Conservation (phyloP, 495 filamentous ascomycete genomes). For the Lasiosphaeria ovina region DNA sequence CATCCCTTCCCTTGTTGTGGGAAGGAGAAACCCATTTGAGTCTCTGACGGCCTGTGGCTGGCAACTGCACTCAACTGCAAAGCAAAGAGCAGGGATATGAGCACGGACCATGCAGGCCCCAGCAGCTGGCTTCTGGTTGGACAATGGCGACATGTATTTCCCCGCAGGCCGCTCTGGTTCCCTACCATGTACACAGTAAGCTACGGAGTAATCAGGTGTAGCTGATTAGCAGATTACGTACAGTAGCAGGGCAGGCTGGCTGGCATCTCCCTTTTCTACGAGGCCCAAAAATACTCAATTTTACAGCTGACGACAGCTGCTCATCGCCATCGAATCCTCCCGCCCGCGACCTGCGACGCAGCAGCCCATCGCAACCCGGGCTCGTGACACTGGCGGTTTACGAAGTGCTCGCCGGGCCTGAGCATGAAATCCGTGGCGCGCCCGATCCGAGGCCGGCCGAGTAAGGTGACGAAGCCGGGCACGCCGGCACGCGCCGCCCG, state of each 20-base stretch:
- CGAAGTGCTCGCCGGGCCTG: slow-evolving; percentile 9
- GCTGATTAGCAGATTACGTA: background rate
- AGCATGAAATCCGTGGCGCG: slow-evolving; percentile 33
- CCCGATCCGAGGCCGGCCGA: slow-evolving; percentile 38
- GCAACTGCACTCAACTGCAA: background rate
- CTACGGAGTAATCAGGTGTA: background rate
- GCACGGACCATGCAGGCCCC: background rate
- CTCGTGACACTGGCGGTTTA: background rate
- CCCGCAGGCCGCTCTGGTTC: too few species aligned
- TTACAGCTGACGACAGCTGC: slow-evolving; percentile 40
- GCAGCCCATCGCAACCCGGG: slow-evolving; percentile 6
- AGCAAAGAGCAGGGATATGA: too few species aligned
- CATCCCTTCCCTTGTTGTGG: too few species aligned
- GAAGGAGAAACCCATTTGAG: too few species aligned
- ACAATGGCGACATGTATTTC: slow-evolving; percentile 12
- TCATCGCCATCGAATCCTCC: slow-evolving; percentile 19
- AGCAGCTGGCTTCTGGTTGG: slow-evolving; percentile 15
- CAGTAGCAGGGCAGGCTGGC: background rate
- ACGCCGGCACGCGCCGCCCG: slow-evolving; percentile 27
- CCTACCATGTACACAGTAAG: slow-evolving; percentile 9
- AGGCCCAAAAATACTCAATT: slow-evolving; percentile 12
- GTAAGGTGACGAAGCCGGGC: slow-evolving; percentile 44
- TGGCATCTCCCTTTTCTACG: slow-evolving; percentile 11
- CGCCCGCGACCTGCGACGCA: slow-evolving; percentile 8
- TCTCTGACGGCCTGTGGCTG: too few species aligned